phyloP scores from a whole-genome alignment of 768 basidiomycete genomes.

The Hypholoma sublateritium region DNA sequence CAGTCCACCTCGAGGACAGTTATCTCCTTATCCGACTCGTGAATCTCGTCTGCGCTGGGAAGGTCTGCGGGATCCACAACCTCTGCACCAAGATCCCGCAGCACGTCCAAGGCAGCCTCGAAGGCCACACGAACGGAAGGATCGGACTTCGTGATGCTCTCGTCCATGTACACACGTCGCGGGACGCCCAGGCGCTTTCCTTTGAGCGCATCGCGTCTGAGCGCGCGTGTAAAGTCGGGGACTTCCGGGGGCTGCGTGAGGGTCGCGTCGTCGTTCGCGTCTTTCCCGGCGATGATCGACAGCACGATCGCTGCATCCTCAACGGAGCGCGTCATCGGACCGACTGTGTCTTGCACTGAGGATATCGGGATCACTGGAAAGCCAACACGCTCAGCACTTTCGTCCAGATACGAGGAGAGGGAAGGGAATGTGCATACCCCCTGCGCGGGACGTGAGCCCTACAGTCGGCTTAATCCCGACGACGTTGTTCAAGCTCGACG shows the following conservation, averaged over 20 bases:
- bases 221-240: constrained; percentile 55
- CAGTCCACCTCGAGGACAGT: constrained; percentile 54
- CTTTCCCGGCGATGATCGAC: constrained; percentile 54
- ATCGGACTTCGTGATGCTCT: constrained; percentile 29
- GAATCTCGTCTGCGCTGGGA: constrained; percentile 50
- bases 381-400: not conserved
- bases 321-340: constrained; percentile 55
- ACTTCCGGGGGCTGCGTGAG: constrained; percentile 48
- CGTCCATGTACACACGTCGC: constrained; percentile 35
- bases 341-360: constrained; percentile 56
- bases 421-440: constrained; percentile 35
- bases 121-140: constrained; percentile 37
- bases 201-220: constrained; percentile 43
- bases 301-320: constrained; percentile 56
- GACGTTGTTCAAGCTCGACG: constrained; percentile 50
- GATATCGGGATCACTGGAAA: constrained; percentile 55
- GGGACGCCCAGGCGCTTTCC: constrained; percentile 59
- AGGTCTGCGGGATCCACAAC: constrained; percentile 66
- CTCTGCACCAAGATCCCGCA: constrained; percentile 43
- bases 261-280: constrained; percentile 55
- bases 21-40: constrained; percentile 49
- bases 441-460: constrained; percentile 57
- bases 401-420: not conserved
- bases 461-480: constrained; percentile 63
- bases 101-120: constrained; percentile 34